These are phyloP conservation scores for Amauroascus verrucosus DNA, from an alignment of 2,329 filamentous ascomycete genomes.

Conservation along the genomic window DNA sequence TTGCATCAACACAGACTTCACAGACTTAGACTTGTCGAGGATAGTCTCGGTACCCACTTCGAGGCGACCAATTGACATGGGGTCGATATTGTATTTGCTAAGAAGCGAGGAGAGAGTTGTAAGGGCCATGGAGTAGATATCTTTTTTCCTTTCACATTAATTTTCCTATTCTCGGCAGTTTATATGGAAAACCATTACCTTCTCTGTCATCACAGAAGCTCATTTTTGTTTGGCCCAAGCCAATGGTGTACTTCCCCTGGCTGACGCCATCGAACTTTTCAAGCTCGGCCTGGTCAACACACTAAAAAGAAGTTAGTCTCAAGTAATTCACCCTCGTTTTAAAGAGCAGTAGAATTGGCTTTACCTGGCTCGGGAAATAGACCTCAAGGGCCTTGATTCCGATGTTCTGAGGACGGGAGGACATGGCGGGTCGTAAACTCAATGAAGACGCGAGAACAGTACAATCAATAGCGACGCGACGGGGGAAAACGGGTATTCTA, in stretches of 20 bases:
- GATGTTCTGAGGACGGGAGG: slow-evolving; percentile 71
- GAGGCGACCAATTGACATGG: slow-evolving; percentile 61
- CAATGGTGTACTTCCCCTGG: slow-evolving; percentile 80
- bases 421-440: slow-evolving; percentile 43
- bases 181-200: slow-evolving; percentile 43
- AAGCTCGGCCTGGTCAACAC: slow-evolving; percentile 71
- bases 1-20: slow-evolving; percentile 74
- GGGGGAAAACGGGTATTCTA: background rate
- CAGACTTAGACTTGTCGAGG: slow-evolving; percentile 74
- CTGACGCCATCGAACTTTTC: slow-evolving; percentile 79
- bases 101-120: slow-evolving; percentile 68
- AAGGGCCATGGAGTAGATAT: slow-evolving; percentile 78
- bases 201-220: slow-evolving; percentile 84
- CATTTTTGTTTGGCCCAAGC: slow-evolving; percentile 85
- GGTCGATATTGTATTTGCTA: slow-evolving; percentile 73
- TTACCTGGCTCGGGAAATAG: slow-evolving; percentile 76
- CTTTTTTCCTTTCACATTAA: slow-evolving; percentile 36
- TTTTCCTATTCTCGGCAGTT: background rate
- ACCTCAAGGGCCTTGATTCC: slow-evolving; percentile 90
- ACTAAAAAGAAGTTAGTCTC: slow-evolving; percentile 41
- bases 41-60: slow-evolving; percentile 74
- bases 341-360: slow-evolving; percentile 22
- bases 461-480: background rate
- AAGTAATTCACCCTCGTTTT: background rate
- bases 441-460: background rate